Evolutionary conservation across 139 green algal genomes (phyloP).

Genomic region (Deuterostichococcus epilithicus): DNA sequence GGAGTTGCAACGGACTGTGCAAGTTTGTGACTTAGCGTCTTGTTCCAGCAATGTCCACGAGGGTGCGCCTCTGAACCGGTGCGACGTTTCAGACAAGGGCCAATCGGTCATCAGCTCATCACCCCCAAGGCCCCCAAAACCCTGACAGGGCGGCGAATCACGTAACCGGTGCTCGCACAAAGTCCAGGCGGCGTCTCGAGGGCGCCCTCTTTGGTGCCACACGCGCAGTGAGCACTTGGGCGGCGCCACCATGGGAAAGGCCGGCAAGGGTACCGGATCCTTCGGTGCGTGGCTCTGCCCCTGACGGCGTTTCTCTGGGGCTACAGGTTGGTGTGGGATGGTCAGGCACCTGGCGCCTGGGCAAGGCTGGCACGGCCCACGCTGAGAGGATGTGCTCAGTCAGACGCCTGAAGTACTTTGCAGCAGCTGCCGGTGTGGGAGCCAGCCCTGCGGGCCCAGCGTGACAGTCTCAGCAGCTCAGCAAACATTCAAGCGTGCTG

Average conservation of each 20-base stretch:
- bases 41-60: no score
- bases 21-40: no score
- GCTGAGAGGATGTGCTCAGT: background rate
- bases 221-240: background rate
- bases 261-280: slow-evolving; percentile 90
- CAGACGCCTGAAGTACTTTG: no score
- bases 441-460: no score
- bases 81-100: no score
- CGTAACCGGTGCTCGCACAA: background rate
- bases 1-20: no score
- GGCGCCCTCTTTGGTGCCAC: background rate
- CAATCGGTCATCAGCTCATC: background rate
- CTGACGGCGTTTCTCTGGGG: background rate
- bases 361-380: slow-evolving; percentile 12
- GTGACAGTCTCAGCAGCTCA: no score
- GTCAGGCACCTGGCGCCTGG: background rate
- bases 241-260: slow-evolving; percentile 76
- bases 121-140: background rate
- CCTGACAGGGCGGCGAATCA: no score
- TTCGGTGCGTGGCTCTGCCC: slow-evolving; percentile 68
- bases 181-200: background rate
- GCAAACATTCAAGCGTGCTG: no score
- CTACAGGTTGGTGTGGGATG: no score
- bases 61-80: no score
- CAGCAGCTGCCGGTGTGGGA: no score